Evolutionary conservation across 352 stramenopile genomes (phyloP), one percentile per base, ranked within the genome.

Genomic region (Pythium utonaiense): DNA sequence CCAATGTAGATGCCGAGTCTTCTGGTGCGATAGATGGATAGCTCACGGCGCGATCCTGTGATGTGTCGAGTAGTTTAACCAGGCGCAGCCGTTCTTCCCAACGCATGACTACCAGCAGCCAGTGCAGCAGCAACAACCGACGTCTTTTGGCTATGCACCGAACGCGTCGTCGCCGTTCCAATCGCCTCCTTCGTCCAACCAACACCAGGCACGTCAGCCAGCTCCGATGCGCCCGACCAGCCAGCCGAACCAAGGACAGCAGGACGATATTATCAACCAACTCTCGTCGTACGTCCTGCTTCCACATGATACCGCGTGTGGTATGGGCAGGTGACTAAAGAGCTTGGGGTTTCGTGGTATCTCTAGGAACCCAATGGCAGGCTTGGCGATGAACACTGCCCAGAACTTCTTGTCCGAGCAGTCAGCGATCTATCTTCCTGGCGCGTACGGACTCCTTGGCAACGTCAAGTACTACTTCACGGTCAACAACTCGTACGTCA

Each of bases 381-480:
- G 81, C 6, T 65, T 92, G 52, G 82, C 82, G 38, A 93, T 95
- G 83, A 93, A 91, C 65, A 90, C 77, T 28, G 86, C 83, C 6
- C 78, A 89, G 59, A 79, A 91, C 63, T 91, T 93, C 51, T 63
- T 95, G 53, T 71, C 85, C 50, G 91, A 95, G 44, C 83, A 95
- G 53, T 91, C 83, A 50, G 74, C 85, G 55, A 78, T 89, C 53
- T 95, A 92, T 42, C 67, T 95, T 14, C 86, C 86, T 0, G 83
- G 83, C 10, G 86, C 86, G 10, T 89, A 93, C 51, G 83, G 81
- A 9, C 60, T 91, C 31, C 89, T 86, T 75, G 83, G 83, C 10
- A 91, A 72, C 45, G 70, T 93, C 53, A 95, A 95, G 71, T 93
- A 93, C 65, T 95, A 95, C 49, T 95, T 96, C 58, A 93, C 80